A percentile compares a stretch with the other conserved stretches of the same genome.
Conservation (phyloP, 257 asterid genomes). For the Solanum acaule region DNA sequence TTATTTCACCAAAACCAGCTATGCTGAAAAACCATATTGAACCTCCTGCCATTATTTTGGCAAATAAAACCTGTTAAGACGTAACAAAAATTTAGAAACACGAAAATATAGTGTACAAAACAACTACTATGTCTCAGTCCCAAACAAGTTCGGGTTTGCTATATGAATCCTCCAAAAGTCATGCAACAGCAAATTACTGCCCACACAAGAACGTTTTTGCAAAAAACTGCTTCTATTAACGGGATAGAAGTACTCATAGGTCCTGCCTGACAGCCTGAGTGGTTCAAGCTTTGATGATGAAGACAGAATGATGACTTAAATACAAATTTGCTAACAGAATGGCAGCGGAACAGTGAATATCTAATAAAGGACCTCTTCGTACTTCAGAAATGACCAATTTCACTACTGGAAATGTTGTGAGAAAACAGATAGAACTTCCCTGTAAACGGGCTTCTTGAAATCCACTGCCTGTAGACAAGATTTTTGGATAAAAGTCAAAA, state of each 20-base stretch:
- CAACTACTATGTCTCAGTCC: background rate
- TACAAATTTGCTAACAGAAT: background rate
- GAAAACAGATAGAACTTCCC: conserved; percentile 64
- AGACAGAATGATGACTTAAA: background rate
- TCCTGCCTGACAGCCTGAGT: background rate
- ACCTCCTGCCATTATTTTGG: background rate
- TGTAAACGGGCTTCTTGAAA: conserved; percentile 85
- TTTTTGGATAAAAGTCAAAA: background rate
- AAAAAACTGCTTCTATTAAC: background rate
- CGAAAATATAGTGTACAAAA: background rate
- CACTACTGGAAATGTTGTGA: conserved; percentile 51
- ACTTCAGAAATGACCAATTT: background rate
- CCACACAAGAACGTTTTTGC: background rate
- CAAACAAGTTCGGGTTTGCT: background rate
- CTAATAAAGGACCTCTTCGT: background rate
- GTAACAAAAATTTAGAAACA: background rate
- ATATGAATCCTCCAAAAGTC: background rate
- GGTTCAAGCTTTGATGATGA: background rate
- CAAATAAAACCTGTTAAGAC: background rate
- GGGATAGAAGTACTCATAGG: background rate
- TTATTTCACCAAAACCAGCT: background rate
- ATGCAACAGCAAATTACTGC: background rate
- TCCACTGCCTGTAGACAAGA: conserved; percentile 70
- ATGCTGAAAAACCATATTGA: background rate
- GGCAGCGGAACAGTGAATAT: background rate